Evolutionary conservation across 768 basidiomycete species (phyloP), one percentile per base, ranked within the genome.

Genomic region (Phlebiopsis gigantea): DNA sequence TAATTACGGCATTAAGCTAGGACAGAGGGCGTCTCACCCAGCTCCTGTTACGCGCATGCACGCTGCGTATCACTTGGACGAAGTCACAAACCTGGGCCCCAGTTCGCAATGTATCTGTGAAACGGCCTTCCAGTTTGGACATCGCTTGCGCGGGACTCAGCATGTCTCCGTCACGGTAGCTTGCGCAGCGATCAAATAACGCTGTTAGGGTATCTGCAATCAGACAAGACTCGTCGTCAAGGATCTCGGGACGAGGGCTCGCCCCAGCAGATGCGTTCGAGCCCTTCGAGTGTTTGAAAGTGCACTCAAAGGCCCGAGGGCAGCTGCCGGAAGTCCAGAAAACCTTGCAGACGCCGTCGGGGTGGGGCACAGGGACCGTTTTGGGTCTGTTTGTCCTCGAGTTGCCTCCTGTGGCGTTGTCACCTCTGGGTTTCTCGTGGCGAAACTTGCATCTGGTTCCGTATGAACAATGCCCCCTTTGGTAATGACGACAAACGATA

Each of bases 251-350:
- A 22, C 21, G 6, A 3, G 45, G 45, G 9, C 24, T 6, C 2
- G 19, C 21, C 25, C 43, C 56, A 5, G 21, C 53, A 28, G n/a
- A 30, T 24, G 24, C 52, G n/a, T 21, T 34, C 10, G 59, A 52
- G 21, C 50, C 62, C 25, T 45, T 42, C 21, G 60, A 41, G 46
- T 72, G 71, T 47, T 53, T 57, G 55, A 55, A 69, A 0, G 52
- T 58, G 46, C 71, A 72, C 17, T 66, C 65, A 39, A 68, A 68
- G 3, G 51, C 46, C 1, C 56, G 61, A 26, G 52, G 21, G 41
- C 71, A 72, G 4, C 56, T 46, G 30, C 71, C 71, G 31, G 60
- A 57, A 0, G 63, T 58, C 66, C 66, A 72, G 60, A 54, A 72
- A 28, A 63, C 14, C 5, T 25, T 34, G 51, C 41, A 30, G 2